These are phyloP conservation scores for Oehlia diaphana DNA, from an alignment of 192 early-diverging fungal genomes.

Conservation along the genomic window DNA sequence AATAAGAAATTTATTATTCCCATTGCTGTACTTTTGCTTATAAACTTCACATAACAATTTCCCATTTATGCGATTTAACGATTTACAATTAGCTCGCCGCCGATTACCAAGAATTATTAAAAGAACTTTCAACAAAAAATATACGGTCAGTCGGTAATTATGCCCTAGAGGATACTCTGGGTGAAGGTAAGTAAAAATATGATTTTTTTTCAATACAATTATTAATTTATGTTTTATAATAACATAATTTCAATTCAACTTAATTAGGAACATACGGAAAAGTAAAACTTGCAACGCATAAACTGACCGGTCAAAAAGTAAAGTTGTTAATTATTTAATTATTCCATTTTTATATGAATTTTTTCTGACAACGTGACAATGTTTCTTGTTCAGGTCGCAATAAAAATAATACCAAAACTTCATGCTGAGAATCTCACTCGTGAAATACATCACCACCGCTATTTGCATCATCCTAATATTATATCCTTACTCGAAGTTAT, in stretches of 20 bases:
- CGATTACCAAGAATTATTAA: constrained; percentile 61
- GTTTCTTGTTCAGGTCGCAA: constrained; percentile 45
- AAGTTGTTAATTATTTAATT: too few species aligned
- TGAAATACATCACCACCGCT: constrained; percentile 66
- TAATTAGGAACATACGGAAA: constrained; percentile 61
- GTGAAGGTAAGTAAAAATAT: constrained; percentile 41
- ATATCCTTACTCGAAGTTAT: constrained; percentile 77
- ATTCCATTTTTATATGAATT: not conserved
- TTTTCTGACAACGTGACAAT: not conserved
- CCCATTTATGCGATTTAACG: not conserved
- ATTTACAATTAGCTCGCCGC: constrained; percentile 47
- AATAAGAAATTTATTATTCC: not conserved
- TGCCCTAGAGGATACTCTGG: constrained; percentile 53
- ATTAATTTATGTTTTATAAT: not conserved
- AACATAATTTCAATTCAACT: not conserved
- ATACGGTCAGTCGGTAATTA: constrained; percentile 58
- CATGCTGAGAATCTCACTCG: constrained; percentile 59
- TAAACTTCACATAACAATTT: not conserved
- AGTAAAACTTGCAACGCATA: constrained; percentile 62
- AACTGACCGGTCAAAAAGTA: constrained; percentile 53
- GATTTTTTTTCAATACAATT: not conserved
- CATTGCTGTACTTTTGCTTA: not conserved
- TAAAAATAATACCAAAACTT: constrained; percentile 62
- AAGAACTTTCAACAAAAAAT: constrained; percentile 56
- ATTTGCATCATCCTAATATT: constrained; percentile 78